Conservation (phyloP, 2,329 filamentous ascomycete genomes). For the Didymella arachidicola region DNA sequence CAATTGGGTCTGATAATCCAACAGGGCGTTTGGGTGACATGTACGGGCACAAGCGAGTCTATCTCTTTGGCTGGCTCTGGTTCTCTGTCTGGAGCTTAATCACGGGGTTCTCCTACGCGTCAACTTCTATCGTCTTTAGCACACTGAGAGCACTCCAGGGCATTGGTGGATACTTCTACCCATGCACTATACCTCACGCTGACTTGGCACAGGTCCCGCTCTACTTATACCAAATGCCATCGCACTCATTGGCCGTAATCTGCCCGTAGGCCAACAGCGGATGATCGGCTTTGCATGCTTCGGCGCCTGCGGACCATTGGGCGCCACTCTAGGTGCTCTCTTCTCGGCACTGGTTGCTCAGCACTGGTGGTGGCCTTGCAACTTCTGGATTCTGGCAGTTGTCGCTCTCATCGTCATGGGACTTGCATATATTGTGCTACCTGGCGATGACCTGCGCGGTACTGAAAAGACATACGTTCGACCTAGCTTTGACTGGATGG, state of each 20-base stretch:
- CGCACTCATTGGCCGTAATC: not conserved
- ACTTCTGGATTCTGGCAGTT: not conserved
- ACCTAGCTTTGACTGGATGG: not conserved
- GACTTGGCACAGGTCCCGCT: not conserved
- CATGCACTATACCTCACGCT: not conserved
- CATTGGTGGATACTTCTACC: not conserved
- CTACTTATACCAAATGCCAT: not conserved
- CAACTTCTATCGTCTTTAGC: not conserved
- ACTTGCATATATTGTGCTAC: not conserved
- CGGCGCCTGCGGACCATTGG: slow-evolving; percentile 1
- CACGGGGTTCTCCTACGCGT: not conserved
- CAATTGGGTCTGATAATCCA: not conserved
- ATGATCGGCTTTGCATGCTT: not conserved
- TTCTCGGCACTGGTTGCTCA: slow-evolving; percentile 3
- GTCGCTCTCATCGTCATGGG: not conserved
- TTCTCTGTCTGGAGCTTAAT: not conserved
- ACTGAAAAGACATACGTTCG: not conserved
- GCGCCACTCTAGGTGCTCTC: not conserved
- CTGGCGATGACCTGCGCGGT: not conserved
- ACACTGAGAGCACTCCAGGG: not conserved
- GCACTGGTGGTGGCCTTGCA: slow-evolving; percentile 5
- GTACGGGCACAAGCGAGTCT: not conserved
- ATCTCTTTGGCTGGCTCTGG: not conserved
- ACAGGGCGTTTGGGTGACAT: not conserved
- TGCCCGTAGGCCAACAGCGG: not conserved